Conservation (phyloP, 352 stramenopile genomes). For the Globisporangium megalacanthum region DNA sequence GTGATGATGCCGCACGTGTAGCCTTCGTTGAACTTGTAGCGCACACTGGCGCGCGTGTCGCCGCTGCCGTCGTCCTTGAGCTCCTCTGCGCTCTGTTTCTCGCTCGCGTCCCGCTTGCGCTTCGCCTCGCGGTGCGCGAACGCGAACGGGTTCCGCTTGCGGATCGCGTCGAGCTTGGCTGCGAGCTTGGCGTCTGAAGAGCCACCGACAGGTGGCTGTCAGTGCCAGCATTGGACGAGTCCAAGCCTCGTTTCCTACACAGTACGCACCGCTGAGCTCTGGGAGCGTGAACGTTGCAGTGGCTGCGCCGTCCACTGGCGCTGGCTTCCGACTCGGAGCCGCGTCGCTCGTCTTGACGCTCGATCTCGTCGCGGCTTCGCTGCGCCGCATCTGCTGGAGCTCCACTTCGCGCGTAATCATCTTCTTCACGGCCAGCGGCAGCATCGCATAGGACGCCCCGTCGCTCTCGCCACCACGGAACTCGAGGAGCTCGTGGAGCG, state of each 20-base stretch:
- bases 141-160: constrained; percentile 73
- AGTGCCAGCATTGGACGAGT: no score
- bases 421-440: constrained; percentile 62
- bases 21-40: constrained; percentile 89
- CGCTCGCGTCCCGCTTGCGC: constrained; percentile 50
- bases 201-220: no score
- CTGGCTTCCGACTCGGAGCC: not conserved
- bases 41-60: constrained; percentile 40
- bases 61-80: constrained; percentile 9
- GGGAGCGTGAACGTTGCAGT: constrained; percentile 36
- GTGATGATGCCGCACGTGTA: constrained; percentile 89
- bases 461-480: constrained; percentile 40
- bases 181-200: constrained; percentile 45
- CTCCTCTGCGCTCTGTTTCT: constrained; percentile 32
- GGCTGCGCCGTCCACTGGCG: no score
- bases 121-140: constrained; percentile 80
- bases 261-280: constrained; percentile 43
- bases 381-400: constrained; percentile 72
- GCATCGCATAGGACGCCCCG: constrained; percentile 23
- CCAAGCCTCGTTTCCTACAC: not conserved
- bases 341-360: constrained; percentile 2
- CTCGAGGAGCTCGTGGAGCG: constrained; percentile 63
- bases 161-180: constrained; percentile 53
- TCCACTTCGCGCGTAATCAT: constrained; percentile 80
- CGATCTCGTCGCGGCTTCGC: constrained; percentile 22